phyloP scores from a whole-genome alignment of 345 rosid genomes.

The Pistacia atlantica region DNA sequence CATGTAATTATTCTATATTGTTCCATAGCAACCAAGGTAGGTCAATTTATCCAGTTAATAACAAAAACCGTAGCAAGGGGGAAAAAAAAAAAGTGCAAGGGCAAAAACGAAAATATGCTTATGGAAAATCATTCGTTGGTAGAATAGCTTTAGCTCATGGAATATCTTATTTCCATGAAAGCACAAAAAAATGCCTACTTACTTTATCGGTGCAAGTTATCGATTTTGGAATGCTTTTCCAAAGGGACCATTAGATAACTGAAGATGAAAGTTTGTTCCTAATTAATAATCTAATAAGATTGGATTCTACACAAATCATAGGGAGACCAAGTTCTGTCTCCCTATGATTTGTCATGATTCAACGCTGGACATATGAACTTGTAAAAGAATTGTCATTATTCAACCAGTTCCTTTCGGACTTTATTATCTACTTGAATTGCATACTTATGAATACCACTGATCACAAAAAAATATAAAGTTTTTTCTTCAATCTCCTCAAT shows the following conservation, averaged over 20 bases:
- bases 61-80: too few species aligned
- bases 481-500: too few species aligned
- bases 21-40: too few species aligned
- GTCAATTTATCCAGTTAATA: too few species aligned
- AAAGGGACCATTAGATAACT: not conserved
- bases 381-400: too few species aligned
- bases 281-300: not conserved
- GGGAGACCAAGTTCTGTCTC: not conserved
- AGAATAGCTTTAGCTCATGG: not conserved
- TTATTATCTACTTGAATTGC: too few species aligned
- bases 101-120: not conserved
- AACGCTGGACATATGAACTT: not conserved
- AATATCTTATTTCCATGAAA: conserved; percentile 7
- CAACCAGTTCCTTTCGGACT: too few species aligned
- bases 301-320: not conserved
- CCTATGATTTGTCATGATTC: too few species aligned
- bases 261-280: not conserved
- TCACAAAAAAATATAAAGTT: too few species aligned
- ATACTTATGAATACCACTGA: too few species aligned
- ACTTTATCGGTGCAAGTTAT: not conserved
- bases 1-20: too few species aligned
- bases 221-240: not conserved
- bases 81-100: too few species aligned
- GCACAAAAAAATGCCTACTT: conserved; percentile 5
- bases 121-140: not conserved